Base-by-base conservation (phyloP, 805 yeast genomes). In the Lipomyces orientalis region DNA sequence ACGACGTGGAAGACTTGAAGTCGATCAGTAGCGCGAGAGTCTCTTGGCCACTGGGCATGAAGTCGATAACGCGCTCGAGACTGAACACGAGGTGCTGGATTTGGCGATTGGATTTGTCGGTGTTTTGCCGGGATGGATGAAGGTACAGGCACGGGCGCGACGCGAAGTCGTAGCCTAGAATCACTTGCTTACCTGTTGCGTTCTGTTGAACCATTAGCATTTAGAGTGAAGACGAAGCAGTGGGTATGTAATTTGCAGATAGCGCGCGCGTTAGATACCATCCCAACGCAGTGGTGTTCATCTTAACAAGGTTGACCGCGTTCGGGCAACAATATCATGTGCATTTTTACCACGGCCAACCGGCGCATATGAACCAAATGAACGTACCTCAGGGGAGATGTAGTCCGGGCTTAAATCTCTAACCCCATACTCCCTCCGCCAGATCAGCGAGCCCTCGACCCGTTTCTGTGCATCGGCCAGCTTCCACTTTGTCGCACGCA, bases 21-120 rank as follows among this genome's bases (percentile, higher is more conserved):
- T 95, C 99, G 71, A 95, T 94, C 71, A 96, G 82, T 62, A 95
- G 80, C 0, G 98, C 97, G 63, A 95, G 81, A 12, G 96, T 89
- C 76, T 94, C 99, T 79, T 95, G 99, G 29, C 98, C 98, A 0
- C 92, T 84, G 0, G 98, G 97, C 98, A 95, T 94, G 78, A 86
- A 91, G 78, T 93, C 96, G 65, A 94, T 93, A 55, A 90, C 97
- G 67, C 93, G 84, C 79, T 95, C 99, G 63, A 95, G 83, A 93
- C 90, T 90, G 81, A 84, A 94, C 6, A 95, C 98, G 77, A 95
- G 82, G 77, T 93, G 97, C 79, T 95, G 97, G n/a, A 95, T 97
- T 77, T 95, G 99, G 73, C 94, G 85, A 70, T 87, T 89, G 0
- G 95, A 87, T 2, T 95, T 87, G 75, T 91, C 91, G 16, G 99